Evolutionary conservation across 352 stramenopile genomes (phyloP).

Genomic region (Globisporangium viniferum): DNA sequence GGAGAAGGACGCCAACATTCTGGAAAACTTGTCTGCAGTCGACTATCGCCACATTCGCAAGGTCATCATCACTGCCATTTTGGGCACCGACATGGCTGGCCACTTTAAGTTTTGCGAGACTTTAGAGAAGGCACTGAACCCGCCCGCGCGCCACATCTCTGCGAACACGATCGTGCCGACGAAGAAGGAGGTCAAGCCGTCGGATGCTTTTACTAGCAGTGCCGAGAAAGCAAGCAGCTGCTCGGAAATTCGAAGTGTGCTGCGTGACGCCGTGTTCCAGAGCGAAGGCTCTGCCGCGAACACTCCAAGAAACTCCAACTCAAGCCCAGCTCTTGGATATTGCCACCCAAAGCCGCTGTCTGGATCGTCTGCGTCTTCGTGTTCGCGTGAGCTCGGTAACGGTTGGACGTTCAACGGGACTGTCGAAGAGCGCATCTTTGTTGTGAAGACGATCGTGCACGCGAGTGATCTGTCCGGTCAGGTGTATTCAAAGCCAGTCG

Average conservation of each 20-base stretch:
- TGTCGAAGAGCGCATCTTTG: conserved; percentile 75
- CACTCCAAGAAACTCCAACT: conserved; percentile 28
- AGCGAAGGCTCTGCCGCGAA: conserved; percentile 27
- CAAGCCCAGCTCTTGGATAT: conserved; percentile 4
- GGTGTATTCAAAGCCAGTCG: conserved; percentile 83
- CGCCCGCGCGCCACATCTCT: conserved; percentile 47
- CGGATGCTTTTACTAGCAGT: conserved; percentile 3
- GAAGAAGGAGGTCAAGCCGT: conserved; percentile 26
- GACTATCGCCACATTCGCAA: conserved; percentile 85
- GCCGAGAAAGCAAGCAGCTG: conserved; percentile 7
- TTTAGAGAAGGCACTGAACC: conserved; percentile 70
- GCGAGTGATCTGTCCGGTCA: conserved; percentile 84
- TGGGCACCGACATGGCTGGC: conserved; percentile 89
- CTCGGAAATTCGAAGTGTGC: conserved; percentile 35
- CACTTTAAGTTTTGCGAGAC: conserved; percentile 87
- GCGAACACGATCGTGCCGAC: conserved; percentile 30
- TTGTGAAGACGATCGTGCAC: conserved; percentile 86
- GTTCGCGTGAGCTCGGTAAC: conserved; percentile 28
- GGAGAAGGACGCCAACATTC: conserved; percentile 82
- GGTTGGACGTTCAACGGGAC: conserved; percentile 65
- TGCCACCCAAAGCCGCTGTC: conserved; percentile 13
- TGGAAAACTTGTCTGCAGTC: conserved; percentile 64
- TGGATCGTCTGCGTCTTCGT: conserved; percentile 16
- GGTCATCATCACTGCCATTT: conserved; percentile 84
- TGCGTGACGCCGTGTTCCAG: conserved; percentile 68